Percentiles rank a stretch among this genome's conserved stretches.
Evolutionary conservation across 352 stramenopile species (phyloP).

Genomic region (Phytophthora cryptogea): DNA sequence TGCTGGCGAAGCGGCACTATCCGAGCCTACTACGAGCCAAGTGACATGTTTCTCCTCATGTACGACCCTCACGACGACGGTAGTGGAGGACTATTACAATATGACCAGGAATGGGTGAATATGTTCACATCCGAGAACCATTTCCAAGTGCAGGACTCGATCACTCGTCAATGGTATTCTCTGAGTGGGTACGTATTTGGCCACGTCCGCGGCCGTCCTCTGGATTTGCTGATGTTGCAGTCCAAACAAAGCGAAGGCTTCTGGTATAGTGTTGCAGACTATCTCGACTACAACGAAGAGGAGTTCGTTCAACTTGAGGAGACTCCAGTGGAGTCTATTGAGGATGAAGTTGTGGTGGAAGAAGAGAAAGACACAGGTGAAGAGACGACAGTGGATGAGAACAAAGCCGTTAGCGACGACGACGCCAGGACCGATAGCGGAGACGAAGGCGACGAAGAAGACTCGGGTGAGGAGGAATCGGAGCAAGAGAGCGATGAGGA

Average conservation of each 20-base stretch:
- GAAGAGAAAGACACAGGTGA: conserved; percentile 20
- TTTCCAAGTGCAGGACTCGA: conserved; percentile 66
- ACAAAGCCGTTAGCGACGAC: conserved; percentile 10
- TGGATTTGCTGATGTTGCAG: conserved; percentile 34
- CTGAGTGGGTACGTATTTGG: conserved; percentile 79
- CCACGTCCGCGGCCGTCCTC: conserved; percentile 40
- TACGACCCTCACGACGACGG: conserved; percentile 43
- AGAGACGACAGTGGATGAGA: neutral
- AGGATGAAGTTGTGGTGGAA: neutral
- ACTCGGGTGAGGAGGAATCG: conserved; percentile 9
- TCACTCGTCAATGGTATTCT: conserved; percentile 64
- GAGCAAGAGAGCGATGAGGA: conserved; percentile 17
- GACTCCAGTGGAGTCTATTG: neutral
- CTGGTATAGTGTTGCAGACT: conserved; percentile 70
- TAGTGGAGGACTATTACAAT: conserved; percentile 10
- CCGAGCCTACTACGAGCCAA: conserved; percentile 56
- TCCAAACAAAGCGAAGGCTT: conserved; percentile 21
- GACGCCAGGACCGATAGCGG: conserved; percentile 24
- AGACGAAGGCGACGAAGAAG: conserved; percentile 32
- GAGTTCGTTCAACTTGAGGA: conserved; percentile 14
- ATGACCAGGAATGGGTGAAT: conserved; percentile 61
- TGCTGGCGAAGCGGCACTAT: conserved; percentile 57
- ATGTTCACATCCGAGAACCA: conserved; percentile 62
- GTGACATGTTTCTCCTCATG: conserved; percentile 56
- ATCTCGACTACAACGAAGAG: conserved; percentile 60